Evolutionary conservation across 2,329 filamentous ascomycete genomes (phyloP).

Genomic region (Fusarium agapanthi): DNA sequence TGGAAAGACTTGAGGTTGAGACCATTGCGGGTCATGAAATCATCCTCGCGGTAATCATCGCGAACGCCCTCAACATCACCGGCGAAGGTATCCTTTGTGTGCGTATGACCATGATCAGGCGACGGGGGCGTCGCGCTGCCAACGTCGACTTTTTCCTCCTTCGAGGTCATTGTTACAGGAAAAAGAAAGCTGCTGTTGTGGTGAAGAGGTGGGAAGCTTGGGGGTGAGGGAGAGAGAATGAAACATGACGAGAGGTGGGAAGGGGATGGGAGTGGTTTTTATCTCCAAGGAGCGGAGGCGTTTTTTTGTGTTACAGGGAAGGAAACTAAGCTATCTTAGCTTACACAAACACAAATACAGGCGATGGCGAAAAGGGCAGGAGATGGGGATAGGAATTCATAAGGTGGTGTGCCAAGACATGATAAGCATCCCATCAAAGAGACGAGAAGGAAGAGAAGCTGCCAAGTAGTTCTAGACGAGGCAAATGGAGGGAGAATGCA

Average conservation of each 20-base stretch:
- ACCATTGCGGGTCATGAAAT: constrained; percentile 43
- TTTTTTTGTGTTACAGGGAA: neutral
- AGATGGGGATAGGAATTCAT: neutral
- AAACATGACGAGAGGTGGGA: neutral
- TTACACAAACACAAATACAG: neutral
- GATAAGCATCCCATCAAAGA: constrained; percentile 10
- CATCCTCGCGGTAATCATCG: constrained; percentile 35
- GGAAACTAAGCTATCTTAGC: neutral
- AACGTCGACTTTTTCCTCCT: constrained; percentile 35
- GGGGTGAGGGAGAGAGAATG: neutral
- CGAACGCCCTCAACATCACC: constrained; percentile 13
- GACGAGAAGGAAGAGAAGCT: constrained; percentile 9
- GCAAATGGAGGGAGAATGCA: neutral
- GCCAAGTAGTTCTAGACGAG: constrained; percentile 18
- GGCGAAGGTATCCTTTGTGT: constrained; percentile 20
- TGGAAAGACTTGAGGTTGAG: constrained; percentile 40
- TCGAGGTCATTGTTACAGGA: constrained; percentile 19
- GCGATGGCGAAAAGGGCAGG: constrained; percentile 40
- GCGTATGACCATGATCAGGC: neutral
- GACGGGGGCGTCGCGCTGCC: constrained; percentile 27
- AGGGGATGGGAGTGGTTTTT: constrained; percentile 23
- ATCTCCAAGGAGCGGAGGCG: neutral
- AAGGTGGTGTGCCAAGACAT: constrained; percentile 24
- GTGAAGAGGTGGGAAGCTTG: neutral
- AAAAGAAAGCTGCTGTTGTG: neutral